phyloP scores from a whole-genome alignment of 495 filamentous ascomycete genomes.

The Trichoderma gamsii region DNA sequence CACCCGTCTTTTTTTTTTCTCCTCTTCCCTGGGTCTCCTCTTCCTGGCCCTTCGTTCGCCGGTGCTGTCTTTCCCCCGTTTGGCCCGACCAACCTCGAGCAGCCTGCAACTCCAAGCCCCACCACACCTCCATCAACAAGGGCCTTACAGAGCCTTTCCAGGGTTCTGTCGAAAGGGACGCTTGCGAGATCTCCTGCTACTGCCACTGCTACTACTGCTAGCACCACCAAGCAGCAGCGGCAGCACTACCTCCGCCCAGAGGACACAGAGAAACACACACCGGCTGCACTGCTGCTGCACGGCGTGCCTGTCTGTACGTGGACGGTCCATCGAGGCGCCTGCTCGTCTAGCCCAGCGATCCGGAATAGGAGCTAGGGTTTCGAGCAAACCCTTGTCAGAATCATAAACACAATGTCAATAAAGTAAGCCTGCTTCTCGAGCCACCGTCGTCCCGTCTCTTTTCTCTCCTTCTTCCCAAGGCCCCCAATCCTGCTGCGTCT shows the following conservation, averaged over 20 bases:
- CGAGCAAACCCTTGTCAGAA: constrained; percentile 3
- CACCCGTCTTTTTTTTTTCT: constrained; percentile 2
- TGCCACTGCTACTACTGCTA: not conserved
- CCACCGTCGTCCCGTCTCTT: constrained; percentile 21
- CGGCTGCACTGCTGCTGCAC: constrained; percentile 14
- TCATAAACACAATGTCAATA: constrained; percentile 53
- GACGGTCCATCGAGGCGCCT: constrained; percentile 12
- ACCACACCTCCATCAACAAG: constrained; percentile 3
- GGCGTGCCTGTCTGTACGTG: constrained; percentile 14
- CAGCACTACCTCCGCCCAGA: not conserved
- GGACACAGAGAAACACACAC: not conserved
- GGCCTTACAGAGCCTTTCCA: not conserved
- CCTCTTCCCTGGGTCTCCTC: not conserved
- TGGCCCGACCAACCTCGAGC: constrained; percentile 11
- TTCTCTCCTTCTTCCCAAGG: constrained; percentile 21
- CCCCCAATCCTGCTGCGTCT: constrained; percentile 17
- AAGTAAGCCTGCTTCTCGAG: constrained; percentile 48
- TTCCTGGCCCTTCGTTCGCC: constrained; percentile 6
- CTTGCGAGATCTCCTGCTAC: constrained; percentile 14
- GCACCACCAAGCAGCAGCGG: not conserved
- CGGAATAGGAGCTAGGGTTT: constrained; percentile 14
- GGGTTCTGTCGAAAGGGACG: not conserved
- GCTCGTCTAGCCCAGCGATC: constrained; percentile 12
- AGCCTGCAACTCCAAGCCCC: constrained; percentile 6
- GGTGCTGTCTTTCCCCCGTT: not conserved